phyloP scores from a whole-genome alignment of 2,329 filamentous ascomycete genomes.

The Cercospora sesami region DNA sequence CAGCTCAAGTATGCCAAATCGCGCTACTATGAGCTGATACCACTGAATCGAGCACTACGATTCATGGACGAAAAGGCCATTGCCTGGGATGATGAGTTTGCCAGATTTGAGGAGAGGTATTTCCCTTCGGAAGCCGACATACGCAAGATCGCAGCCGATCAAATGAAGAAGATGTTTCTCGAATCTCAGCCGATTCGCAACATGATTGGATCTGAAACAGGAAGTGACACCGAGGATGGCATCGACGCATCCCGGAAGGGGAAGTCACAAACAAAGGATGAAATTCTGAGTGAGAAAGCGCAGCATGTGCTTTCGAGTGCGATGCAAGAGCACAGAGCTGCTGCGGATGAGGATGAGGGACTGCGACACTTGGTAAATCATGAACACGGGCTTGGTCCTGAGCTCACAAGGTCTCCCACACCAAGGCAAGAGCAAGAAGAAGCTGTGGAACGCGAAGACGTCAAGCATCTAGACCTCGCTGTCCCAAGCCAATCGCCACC shows the following conservation, averaged over 20 bases:
- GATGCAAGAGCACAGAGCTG: slow-evolving; percentile 58
- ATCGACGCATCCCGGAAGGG: slow-evolving; percentile 49
- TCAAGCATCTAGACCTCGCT: slow-evolving; percentile 63
- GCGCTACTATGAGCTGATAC: slow-evolving; percentile 95
- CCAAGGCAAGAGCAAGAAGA: slow-evolving; percentile 37
- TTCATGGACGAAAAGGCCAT: slow-evolving; percentile 90
- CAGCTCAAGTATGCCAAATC: slow-evolving; percentile 91
- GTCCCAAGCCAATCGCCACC: slow-evolving; percentile 42
- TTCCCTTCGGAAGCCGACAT: slow-evolving; percentile 96
- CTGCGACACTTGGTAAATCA: slow-evolving; percentile 23
- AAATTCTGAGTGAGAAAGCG: slow-evolving; percentile 56
- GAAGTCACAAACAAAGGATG: slow-evolving; percentile 40
- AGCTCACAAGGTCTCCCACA: slow-evolving; percentile 30
- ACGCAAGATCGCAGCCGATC: slow-evolving; percentile 82
- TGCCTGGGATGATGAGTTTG: slow-evolving; percentile 89
- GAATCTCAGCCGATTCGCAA: slow-evolving; percentile 68
- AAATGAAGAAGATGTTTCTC: slow-evolving; percentile 91
- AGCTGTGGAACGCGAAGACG: slow-evolving; percentile 52
- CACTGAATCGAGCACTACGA: slow-evolving; percentile 82
- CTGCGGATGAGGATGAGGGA: slow-evolving; percentile 26
- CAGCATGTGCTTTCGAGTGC: slow-evolving; percentile 65
- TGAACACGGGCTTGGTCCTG: slow-evolving; percentile 24
- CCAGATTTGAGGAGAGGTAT: slow-evolving; percentile 88
- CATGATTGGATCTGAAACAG: slow-evolving; percentile 25
- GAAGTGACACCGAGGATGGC: slow-evolving; percentile 46